Conservation (phyloP, 2,329 filamentous ascomycete genomes). For the Xylaria sp. region DNA sequence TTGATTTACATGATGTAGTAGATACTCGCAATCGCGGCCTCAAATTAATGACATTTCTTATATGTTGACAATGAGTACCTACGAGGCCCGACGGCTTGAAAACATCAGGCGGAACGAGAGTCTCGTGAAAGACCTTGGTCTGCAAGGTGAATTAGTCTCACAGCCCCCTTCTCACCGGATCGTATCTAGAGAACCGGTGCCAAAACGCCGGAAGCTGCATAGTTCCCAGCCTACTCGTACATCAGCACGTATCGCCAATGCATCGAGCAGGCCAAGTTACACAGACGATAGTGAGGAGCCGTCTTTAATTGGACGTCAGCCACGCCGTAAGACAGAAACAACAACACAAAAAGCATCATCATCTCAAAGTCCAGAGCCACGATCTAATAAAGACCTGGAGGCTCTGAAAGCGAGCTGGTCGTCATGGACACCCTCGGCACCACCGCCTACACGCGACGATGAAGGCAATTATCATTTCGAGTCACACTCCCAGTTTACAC, state of each 20-base stretch:
- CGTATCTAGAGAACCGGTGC: conserved; percentile 31
- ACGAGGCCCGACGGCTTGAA: conserved; percentile 57
- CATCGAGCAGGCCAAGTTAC: conserved; percentile 50
- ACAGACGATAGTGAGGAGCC: conserved; percentile 48
- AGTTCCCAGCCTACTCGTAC: conserved; percentile 52
- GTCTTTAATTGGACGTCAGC: conserved; percentile 2
- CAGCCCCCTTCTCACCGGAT: conserved; percentile 34
- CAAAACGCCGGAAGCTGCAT: conserved; percentile 55
- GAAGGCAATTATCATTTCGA: conserved; percentile 58
- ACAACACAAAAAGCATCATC: not conserved
- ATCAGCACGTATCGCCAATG: conserved; percentile 60
- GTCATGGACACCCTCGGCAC: conserved; percentile 54
- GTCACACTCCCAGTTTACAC: conserved; percentile 56
- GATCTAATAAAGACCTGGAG: conserved; percentile 31
- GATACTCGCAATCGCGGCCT: no score
- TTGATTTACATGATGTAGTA: no score
- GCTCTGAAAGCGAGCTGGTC: conserved; percentile 53
- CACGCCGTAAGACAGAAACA: conserved; percentile 11
- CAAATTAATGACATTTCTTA: no score
- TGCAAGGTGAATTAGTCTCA: conserved; percentile 48
- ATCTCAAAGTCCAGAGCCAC: conserved; percentile 2
- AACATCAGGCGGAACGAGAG: conserved; percentile 62
- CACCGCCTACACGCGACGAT: conserved; percentile 54
- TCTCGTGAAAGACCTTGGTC: conserved; percentile 58
- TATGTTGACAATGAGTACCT: conserved; percentile 46